Evolutionary conservation across 2,329 filamentous ascomycete species (phyloP), one percentile per base, ranked within the genome.

Genomic region (Sclerotinia borealis): DNA sequence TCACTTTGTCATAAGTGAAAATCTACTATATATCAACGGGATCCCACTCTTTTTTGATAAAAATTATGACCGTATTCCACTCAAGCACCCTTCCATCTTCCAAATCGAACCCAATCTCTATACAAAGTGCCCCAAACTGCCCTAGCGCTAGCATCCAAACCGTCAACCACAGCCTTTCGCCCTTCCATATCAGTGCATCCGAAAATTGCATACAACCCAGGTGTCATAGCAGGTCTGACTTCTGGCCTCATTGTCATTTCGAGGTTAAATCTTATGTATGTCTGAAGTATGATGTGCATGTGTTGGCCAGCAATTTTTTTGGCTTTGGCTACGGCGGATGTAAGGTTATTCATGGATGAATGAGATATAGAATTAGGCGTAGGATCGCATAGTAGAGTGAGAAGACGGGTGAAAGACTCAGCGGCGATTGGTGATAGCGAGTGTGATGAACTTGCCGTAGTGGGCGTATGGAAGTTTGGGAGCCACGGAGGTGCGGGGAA

Each of bases 251-350:
- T 79, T 36, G 78, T 77, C 59, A 77, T 76, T 70, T 86, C 83
- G 7, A 88, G 79, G 73, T 87, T 85, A 67, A 87, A 75, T 74
- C 82, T 83, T 67, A 87, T 78, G 70, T 87, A 88, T 61, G 79
- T 75, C 75, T 84, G 81, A 49, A 88, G 72, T 7, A 88, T 75
- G 36, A 84, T 74, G 68, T 85, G 85, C 81, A 88, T 86, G 74
- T 86, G 80, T 66, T 83, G 79, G 5, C 84, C 84, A 0, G 84
- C 84, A 8, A 82, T 83, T 19, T 83, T 79, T 75, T 86, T 87
- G 25, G 85, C 85, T 36, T 79, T 80, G 67, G 85, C 84, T 1
- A 81, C 84, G 1, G 84, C 84, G 29, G 85, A 86, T 70, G 85
- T 83, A 31, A 88, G 78, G 56, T 77, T 76, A 60, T 78, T 77